Percentiles rank a stretch among this genome's conserved stretches.
Conservation (phyloP, 306 rosid genomes). For the Glycine tomentella region DNA sequence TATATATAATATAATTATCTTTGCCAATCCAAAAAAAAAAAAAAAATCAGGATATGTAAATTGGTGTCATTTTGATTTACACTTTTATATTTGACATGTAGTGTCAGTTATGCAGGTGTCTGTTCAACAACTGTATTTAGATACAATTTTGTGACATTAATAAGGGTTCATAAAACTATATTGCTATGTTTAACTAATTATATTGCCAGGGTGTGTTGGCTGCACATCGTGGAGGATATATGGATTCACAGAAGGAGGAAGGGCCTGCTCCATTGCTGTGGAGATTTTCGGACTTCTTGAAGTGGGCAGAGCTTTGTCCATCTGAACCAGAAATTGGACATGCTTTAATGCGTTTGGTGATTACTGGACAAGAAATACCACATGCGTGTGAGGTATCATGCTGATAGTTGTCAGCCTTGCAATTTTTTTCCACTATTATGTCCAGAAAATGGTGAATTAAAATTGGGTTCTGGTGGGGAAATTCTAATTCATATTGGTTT, state of each 20-base stretch:
- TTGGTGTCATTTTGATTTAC: slow-evolving; percentile 28
- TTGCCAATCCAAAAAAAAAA: no score
- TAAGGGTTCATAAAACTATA: slow-evolving; percentile 22
- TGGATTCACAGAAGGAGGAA: slow-evolving; percentile 98
- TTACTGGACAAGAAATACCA: slow-evolving; percentile 98
- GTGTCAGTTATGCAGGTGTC: neutral
- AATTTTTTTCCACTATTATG: slow-evolving; percentile 14
- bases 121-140: slow-evolving; percentile 7
- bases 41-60: slow-evolving; percentile 38
- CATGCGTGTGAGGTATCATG: slow-evolving; percentile 94
- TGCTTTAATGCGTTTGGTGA: slow-evolving; percentile 97
- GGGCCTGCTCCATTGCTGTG: slow-evolving; percentile 97
- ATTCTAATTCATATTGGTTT: slow-evolving; percentile 3
- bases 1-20: no score
- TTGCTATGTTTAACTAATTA: slow-evolving; percentile 31
- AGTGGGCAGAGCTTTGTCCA: slow-evolving; percentile 98
- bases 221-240: slow-evolving; percentile 99
- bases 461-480: neutral
- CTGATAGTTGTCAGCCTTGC: slow-evolving; percentile 29
- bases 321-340: slow-evolving; percentile 97
- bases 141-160: slow-evolving; percentile 25
- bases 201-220: slow-evolving; percentile 85
- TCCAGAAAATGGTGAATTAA: slow-evolving; percentile 31
- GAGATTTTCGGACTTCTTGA: slow-evolving; percentile 99
- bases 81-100: slow-evolving; percentile 30